Base-by-base conservation (phyloP, 2,329 filamentous ascomycete species). In the Dryadomyces quercus-mongolicae region DNA sequence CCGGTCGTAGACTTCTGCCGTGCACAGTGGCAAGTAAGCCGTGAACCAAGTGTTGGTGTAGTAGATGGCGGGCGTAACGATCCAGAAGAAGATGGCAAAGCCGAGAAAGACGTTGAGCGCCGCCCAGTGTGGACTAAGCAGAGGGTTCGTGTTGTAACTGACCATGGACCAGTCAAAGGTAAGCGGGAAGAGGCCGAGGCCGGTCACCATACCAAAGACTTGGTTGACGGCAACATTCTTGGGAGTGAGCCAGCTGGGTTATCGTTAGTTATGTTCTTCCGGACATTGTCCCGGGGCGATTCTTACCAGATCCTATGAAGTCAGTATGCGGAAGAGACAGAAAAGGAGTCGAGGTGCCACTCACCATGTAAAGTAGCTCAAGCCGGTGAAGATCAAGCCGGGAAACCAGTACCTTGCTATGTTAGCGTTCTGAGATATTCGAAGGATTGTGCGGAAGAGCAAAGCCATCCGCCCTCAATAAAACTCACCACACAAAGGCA, bases 131-230 rank as follows among this genome's bases (percentile, higher is more conserved):
- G 71, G 70, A 1, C 67, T 65, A 0, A 72, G 64, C 0, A 73
- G 61, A 0, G 71, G 70, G 10, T 69, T 71, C 63, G 68, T 55
- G 50, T 78, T 69, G 61, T 76, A 84, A 1, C 76, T 73, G 56
- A 83, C 71, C 53, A 56, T 56, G 51, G 75, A 77, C 82, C 83
- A 86, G 66, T 86, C 82, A 55, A 86, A 80, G 0, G 81, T 84
- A 15, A 85, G 74, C 12, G 82, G 82, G 25, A 85, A 70, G 13
- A 86, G 67, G 0, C 77, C 80, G 5, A 85, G 67, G 0, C 82
- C 82, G 6, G 76, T 77, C 54, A 73, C 72, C 6, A 79, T 80
- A 3, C 82, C 82, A 56, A 85, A 85, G 7, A 86, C 62, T 62
- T 85, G 81, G 63, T 86, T 86, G 55, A 85, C 68, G 15, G 80